These are phyloP conservation scores for Pseudomonodictys pantanalensis DNA, from an alignment of 495 filamentous ascomycete species.

Conservation along the genomic window DNA sequence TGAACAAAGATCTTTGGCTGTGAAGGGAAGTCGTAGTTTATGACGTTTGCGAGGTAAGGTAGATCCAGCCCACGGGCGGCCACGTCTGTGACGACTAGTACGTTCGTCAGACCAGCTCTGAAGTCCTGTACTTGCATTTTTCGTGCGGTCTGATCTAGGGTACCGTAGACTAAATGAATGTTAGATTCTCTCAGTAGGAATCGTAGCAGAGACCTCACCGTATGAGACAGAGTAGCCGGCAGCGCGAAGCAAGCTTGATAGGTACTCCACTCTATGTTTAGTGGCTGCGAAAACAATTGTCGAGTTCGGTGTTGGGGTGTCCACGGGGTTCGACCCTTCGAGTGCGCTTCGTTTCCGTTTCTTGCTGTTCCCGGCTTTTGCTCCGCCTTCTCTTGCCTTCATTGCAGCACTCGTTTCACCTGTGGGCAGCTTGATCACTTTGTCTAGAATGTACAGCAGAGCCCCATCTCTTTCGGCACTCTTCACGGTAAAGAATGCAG, in stretches of 20 bases:
- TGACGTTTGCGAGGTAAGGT: conserved; percentile 90
- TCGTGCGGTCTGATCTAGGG: conserved; percentile 87
- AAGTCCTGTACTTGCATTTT: conserved; percentile 89
- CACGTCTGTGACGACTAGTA: conserved; percentile 96
- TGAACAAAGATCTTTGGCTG: conserved; percentile 97
- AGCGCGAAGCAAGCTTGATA: conserved; percentile 66
- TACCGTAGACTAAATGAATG: conserved; percentile 65
- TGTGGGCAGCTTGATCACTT: conserved; percentile 89
- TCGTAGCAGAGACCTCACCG: not conserved
- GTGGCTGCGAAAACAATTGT: conserved; percentile 94
- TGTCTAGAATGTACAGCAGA: conserved; percentile 79
- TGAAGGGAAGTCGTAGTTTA: conserved; percentile 97
- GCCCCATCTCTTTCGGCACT: conserved; percentile 90
- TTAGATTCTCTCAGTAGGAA: not conserved
- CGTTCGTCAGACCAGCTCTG: conserved; percentile 75
- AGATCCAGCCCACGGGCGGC: conserved; percentile 98
- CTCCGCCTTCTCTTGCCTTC: conserved; percentile 35
- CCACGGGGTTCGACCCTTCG: conserved; percentile 47
- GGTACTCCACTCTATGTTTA: conserved; percentile 97
- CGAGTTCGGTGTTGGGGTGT: conserved; percentile 71
- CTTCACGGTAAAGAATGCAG: conserved; percentile 90
- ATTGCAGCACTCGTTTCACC: conserved; percentile 60
- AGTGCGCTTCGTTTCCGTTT: conserved; percentile 52
- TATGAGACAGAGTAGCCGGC: conserved; percentile 87
- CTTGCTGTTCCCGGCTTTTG: conserved; percentile 39